phyloP scores from a whole-genome alignment of 2,329 filamentous ascomycete genomes.

The Calonectria leucothoes region DNA sequence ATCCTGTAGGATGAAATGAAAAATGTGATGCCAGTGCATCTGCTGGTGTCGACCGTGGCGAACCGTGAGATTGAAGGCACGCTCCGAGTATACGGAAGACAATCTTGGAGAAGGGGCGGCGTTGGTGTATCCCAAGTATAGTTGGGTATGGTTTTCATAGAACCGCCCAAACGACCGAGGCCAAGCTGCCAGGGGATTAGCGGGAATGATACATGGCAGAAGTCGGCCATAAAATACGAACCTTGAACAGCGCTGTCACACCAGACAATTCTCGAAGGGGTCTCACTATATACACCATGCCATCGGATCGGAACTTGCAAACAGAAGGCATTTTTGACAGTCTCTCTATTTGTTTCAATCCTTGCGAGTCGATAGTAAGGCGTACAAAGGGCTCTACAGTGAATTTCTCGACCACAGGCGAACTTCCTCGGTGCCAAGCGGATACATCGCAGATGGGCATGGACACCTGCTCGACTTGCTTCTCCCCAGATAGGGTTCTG shows the following conservation, averaged over 20 bases:
- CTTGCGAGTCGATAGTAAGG: not conserved
- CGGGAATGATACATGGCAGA: not conserved
- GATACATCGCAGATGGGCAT: not conserved
- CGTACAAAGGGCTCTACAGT: not conserved
- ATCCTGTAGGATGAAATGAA: slow-evolving; percentile 9
- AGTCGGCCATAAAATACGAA: not conserved
- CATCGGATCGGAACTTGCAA: not conserved
- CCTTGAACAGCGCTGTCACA: not conserved
- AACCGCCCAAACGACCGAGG: not conserved
- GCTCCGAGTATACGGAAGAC: not conserved
- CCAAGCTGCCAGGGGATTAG: not conserved
- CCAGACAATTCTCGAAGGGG: slow-evolving; percentile 1
- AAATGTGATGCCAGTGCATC: slow-evolving; percentile 7
- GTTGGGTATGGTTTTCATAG: slow-evolving; percentile 3
- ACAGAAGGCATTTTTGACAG: not conserved
- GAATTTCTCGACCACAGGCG: not conserved
- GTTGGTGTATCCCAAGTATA: slow-evolving; percentile 14
- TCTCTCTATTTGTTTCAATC: not conserved
- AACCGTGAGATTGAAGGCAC: not conserved
- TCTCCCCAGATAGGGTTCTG: not conserved
- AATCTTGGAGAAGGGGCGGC: not conserved
- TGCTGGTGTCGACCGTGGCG: not conserved
- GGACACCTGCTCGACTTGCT: not conserved
- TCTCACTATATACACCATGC: slow-evolving; percentile 2
- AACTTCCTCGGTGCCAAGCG: not conserved